Base-by-base conservation (phyloP, 2,329 filamentous ascomycete species). In the Pseudogymnoascus sp. region DNA sequence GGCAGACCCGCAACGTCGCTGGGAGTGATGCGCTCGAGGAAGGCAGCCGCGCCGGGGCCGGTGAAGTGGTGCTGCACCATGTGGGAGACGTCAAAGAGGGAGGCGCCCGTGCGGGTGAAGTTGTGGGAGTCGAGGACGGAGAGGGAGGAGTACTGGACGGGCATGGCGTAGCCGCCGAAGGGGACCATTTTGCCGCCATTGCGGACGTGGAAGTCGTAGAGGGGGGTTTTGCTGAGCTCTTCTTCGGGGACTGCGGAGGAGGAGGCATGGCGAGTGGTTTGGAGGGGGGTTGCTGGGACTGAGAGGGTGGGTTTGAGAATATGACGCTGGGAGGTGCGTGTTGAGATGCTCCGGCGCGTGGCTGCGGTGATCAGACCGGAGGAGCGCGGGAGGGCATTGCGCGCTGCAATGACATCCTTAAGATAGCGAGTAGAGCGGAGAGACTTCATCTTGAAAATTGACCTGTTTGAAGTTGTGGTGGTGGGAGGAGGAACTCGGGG, bases 111-210 rank as follows among this genome's bases (percentile, higher is more conserved):
- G 63, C 95, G 86, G 14, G 95, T 97, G 83, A 93, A 97, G 71
- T 86, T 83, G 80, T 97, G 95, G 62, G 91, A 96, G 66, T 92
- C 90, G 69, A 85, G 82, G 67, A 97, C 88, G 69, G 88, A 87
- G 68, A 90, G 82, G 68, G 86, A 84, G 36, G 82, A 77, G 79
- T 97, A 99, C 76, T 95, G 89, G 51, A 99, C 86, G 6, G 95
- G 95, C 91, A 99, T 97, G 70, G 85, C 81, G 79, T 88, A 96
- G 69, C 91, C 92, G 67, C 90, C 93, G 77, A 97, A 99, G n/a
- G 91, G 90, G 60, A 97, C 93, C 86, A 97, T 95, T 79, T 96
- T 97, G 69, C 84, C 95, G 69, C 91, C 91, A 73, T 90, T 81
- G 64, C 84, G 81, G 66, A 93, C 72, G 75, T 96, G 90, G 21